Percentiles rank a stretch among this genome's conserved stretches.
Conservation (phyloP, 805 yeast genomes). For the Pichia scutulata region DNA sequence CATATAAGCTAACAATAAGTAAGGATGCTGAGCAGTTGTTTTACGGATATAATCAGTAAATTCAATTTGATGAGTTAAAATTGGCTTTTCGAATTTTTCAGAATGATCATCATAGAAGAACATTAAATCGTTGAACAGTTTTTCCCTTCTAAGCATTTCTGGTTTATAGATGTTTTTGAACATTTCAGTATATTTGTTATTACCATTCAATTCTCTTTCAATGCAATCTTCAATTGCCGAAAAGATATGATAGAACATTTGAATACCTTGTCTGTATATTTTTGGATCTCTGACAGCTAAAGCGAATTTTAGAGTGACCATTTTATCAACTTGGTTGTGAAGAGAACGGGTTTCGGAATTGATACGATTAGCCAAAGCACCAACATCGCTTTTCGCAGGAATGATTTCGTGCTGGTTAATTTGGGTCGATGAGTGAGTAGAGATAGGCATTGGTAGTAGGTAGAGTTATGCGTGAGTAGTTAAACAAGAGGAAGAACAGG, state of each 20-base stretch:
- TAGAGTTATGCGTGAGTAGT: too few relatives aligned
- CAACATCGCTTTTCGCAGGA: conserved; percentile 73
- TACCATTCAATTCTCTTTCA: conserved; percentile 35
- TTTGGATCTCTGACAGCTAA: conserved; percentile 68
- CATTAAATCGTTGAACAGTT: conserved; percentile 53
- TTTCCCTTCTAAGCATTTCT: conserved; percentile 53
- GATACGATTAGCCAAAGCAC: conserved; percentile 79
- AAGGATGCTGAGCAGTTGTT: conserved; percentile 54
- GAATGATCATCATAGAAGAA: conserved; percentile 54
- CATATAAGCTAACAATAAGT: conserved; percentile 67
- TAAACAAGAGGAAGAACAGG: too few relatives aligned
- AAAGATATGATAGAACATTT: conserved; percentile 63
- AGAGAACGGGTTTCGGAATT: conserved; percentile 56
- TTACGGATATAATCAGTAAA: conserved; percentile 53
- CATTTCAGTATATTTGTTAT: conserved; percentile 37
- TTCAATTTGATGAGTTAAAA: conserved; percentile 52
- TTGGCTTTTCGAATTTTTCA: conserved; percentile 49
- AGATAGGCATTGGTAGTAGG: conserved; percentile 7
- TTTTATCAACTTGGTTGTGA: conserved; percentile 64
- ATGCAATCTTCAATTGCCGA: conserved; percentile 52
- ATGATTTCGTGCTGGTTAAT: conserved; percentile 43
- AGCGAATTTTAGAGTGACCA: conserved; percentile 63
- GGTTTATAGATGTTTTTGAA: conserved; percentile 60
- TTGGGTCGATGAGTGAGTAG: conserved; percentile 9
- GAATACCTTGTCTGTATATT: conserved; percentile 75